Evolutionary conservation across 1,284 basidiomycete species (phyloP), one percentile per base, ranked within the genome.

Genomic region (Trametes hirsuta): DNA sequence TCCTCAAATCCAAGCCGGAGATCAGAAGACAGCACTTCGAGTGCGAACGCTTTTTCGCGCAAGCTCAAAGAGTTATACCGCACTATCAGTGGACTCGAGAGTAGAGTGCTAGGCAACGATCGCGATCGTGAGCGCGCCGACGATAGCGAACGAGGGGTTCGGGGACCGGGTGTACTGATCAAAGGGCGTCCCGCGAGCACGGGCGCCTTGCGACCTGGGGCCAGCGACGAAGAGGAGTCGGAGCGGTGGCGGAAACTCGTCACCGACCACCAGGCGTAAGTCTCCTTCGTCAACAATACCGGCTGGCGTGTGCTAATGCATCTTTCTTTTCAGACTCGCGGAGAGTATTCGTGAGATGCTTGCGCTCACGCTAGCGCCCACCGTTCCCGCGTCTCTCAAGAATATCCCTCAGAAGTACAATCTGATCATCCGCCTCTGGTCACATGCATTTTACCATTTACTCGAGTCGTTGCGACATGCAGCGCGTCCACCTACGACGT

Each of bases 391-490:
- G 0, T 95, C 94, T 0, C 78, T 98, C 3, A 90, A 94, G 48
- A 87, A 90, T 63, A 91, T 98, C 45, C 95, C 96, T 0, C 87
- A 87, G 47, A 95, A 94, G 69, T 98, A 98, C 79, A 97, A 97
- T 74, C 95, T 98, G 64, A 93, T 97, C 55, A 90, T 90, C 36
- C 87, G 96, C 12, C 81, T 99, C 0, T 99, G 97, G 97, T 90
- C 93, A 0, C 90, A 88, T 48, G 94, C 85, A 0, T 98, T 98
- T 74, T 89, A 97, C 74, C 89, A 90, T 49, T 83, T 97, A 48
- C 87, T 98, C 63, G 95, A 98, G 74, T 86, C 91, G 11, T 84
- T 99, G 40, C 89, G 95, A 6, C 89, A 91, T 54, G 90, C 91
- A 0, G 95, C 88, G 61, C 87, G 57, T 83, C 88, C 30, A 75